Percentiles rank a stretch among this genome's conserved stretches.
phyloP scores from a whole-genome alignment of 345 rosid genomes.

The Geranium brycei region DNA sequence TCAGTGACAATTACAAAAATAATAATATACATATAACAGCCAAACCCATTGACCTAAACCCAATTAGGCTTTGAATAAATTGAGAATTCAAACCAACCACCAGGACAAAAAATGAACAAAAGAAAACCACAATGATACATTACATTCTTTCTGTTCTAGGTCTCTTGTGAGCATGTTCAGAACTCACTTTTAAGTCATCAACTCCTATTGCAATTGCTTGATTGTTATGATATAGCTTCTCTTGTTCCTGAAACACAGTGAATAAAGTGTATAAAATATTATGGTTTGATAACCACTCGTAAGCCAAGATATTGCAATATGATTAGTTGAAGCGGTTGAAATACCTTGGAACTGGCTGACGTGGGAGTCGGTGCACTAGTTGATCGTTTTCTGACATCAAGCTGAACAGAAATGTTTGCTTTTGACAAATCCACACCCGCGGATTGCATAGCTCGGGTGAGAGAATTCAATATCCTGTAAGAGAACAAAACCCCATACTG shows the following conservation, averaged over 20 bases:
- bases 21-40: conserved; percentile 13
- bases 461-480: conserved; percentile 16
- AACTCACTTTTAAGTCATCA: conserved; percentile 18
- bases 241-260: conserved; percentile 20
- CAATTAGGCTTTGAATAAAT: no score
- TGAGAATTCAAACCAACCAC: no score
- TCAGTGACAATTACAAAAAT: conserved; percentile 1
- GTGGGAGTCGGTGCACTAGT: conserved; percentile 1
- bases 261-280: not conserved
- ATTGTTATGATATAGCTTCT: conserved; percentile 16
- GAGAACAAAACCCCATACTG: not conserved
- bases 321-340: not conserved
- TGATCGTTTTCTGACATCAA: conserved; percentile 15
- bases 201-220: conserved; percentile 11
- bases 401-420: conserved; percentile 19
- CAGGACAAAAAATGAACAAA: not conserved
- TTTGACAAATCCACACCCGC: conserved; percentile 22
- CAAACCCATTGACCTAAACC: no score
- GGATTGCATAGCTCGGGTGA: conserved; percentile 17
- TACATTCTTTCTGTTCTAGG: conserved; percentile 23
- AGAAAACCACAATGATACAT: conserved; percentile 7
- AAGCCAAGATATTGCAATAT: not conserved
- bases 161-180: conserved; percentile 32
- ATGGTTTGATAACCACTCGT: not conserved
- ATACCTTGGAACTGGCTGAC: conserved; percentile 29